phyloP scores from a whole-genome alignment of 2,329 filamentous ascomycete genomes.

The Neofusicoccum laricinum region DNA sequence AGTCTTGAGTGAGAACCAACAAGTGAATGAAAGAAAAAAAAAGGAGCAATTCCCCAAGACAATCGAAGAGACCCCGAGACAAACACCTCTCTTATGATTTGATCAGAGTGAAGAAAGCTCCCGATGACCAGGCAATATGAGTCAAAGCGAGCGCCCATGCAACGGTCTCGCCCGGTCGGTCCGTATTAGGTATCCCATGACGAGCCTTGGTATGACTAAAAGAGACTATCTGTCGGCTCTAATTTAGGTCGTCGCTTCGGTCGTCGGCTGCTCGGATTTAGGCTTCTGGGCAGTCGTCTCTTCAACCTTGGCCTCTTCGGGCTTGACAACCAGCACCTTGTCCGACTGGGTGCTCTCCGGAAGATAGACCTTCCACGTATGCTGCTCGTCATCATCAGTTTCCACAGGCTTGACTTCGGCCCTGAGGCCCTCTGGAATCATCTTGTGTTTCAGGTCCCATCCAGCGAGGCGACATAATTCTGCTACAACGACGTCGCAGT shows the following conservation, averaged over 20 bases:
- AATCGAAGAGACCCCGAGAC: neutral
- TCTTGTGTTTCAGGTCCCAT: conserved; percentile 79
- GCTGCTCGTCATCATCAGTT: conserved; percentile 27
- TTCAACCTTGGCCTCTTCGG: neutral
- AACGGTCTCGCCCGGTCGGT: neutral
- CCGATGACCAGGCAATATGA: neutral
- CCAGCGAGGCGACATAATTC: conserved; percentile 80
- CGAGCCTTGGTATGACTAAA: neutral
- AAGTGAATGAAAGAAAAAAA: neutral
- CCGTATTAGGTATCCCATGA: neutral
- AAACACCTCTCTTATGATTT: neutral
- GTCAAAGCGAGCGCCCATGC: neutral
- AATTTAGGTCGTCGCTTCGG: conserved; percentile 21
- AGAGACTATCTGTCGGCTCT: neutral
- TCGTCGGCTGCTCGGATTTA: conserved; percentile 22
- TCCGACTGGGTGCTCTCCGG: neutral
- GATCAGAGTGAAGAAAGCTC: neutral
- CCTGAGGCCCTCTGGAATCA: conserved; percentile 68
- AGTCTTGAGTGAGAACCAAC: neutral
- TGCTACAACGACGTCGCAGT: conserved; percentile 85
- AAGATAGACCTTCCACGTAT: conserved; percentile 11
- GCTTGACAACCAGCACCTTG: neutral
- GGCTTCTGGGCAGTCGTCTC: conserved; percentile 18
- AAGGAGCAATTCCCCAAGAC: neutral
- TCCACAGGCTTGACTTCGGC: conserved; percentile 50